Evolutionary conservation across 2,329 filamentous ascomycete species (phyloP).

Genomic region (Neonectria faginata): DNA sequence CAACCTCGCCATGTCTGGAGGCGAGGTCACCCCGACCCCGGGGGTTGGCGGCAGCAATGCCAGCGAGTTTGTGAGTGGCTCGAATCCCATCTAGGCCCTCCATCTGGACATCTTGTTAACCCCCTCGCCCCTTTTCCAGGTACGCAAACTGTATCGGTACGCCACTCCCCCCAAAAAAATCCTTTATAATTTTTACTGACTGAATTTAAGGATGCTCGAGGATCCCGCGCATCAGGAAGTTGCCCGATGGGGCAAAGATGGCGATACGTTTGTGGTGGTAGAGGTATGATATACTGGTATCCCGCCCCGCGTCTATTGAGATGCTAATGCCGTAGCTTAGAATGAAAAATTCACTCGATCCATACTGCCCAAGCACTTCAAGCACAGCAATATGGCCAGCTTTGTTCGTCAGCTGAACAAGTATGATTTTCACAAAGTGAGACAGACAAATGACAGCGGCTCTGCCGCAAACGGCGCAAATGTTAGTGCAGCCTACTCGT

Average conservation of each 20-base stretch:
- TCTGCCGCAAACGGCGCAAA: slow-evolving; percentile 52
- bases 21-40: slow-evolving; percentile 50
- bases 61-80: slow-evolving; percentile 87
- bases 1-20: slow-evolving; percentile 48
- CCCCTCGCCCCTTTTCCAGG: slow-evolving; percentile 63
- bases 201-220: slow-evolving; percentile 78
- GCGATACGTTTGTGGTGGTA: slow-evolving; percentile 95
- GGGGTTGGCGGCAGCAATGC: slow-evolving; percentile 76
- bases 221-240: slow-evolving; percentile 93
- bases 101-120: slow-evolving; percentile 44
- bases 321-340: slow-evolving; percentile 59
- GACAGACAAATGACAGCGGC: slow-evolving; percentile 59
- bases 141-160: slow-evolving; percentile 99
- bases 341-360: slow-evolving; percentile 98
- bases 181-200: slow-evolving; percentile 29
- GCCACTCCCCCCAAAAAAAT: not conserved
- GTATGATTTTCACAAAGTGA: slow-evolving; percentile 98
- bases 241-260: slow-evolving; percentile 94
- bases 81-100: not conserved
- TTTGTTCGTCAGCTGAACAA: slow-evolving; percentile 97
- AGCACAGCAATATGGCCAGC: slow-evolving; percentile 98
- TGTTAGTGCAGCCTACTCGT: slow-evolving; percentile 41
- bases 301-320: slow-evolving; percentile 24
- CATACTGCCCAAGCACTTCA: slow-evolving; percentile 98
- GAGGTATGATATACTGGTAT: slow-evolving; percentile 72